These are phyloP conservation scores for Daldinia vernicosa DNA, from an alignment of 495 filamentous ascomycete genomes.

Conservation along the genomic window DNA sequence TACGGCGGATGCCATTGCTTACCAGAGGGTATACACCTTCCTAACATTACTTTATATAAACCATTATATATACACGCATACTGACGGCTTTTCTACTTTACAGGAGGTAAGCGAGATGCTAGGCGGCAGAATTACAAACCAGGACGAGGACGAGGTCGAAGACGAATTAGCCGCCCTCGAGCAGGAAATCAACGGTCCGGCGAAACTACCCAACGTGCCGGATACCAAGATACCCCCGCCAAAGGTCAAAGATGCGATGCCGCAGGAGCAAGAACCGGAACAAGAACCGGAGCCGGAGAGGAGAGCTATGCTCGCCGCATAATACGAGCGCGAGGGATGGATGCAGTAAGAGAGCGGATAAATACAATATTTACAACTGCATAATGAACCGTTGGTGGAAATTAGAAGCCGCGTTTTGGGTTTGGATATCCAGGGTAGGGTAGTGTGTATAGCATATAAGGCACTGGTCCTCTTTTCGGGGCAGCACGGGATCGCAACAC, in stretches of 20 bases:
- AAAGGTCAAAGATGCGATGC: conserved; percentile 20
- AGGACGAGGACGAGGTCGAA: conserved; percentile 97
- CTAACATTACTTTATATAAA: no score
- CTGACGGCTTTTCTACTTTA: neutral
- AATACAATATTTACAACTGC: neutral
- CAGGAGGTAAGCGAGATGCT: conserved; percentile 93
- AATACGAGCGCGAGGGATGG: neutral
- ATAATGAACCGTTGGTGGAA: neutral
- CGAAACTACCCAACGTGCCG: conserved; percentile 69
- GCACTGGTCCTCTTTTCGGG: neutral
- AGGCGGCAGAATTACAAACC: conserved; percentile 81
- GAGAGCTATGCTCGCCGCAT: conserved; percentile 58
- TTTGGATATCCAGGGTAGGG: neutral
- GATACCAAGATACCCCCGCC: conserved; percentile 49
- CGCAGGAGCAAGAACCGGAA: conserved; percentile 37
- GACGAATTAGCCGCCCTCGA: conserved; percentile 88
- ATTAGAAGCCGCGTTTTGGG: neutral
- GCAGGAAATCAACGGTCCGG: conserved; percentile 64
- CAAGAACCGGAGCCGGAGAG: conserved; percentile 43
- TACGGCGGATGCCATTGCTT: conserved; percentile 84
- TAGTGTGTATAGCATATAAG: neutral
- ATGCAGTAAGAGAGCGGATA: neutral
- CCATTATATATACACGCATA: no score
- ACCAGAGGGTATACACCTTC: conserved; percentile 75
- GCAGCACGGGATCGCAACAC: neutral